Base-by-base conservation (phyloP, 805 yeast species). In the Kluyveromyces nonfermentans region DNA sequence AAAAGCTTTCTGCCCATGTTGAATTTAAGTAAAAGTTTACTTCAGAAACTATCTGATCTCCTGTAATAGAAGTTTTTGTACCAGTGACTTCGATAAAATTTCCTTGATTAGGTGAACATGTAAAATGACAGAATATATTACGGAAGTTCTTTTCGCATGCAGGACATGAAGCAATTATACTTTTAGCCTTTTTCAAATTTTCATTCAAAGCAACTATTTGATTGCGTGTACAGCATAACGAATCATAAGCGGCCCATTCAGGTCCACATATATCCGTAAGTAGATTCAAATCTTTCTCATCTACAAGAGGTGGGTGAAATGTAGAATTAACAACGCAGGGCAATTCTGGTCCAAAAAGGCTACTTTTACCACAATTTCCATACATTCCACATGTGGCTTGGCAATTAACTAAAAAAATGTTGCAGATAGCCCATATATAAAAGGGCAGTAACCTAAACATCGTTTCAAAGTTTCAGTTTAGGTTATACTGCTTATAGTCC, bases 61-160 rank as follows among this genome's bases (percentile, higher is more conserved):
- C 54, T 4, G 59, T 57, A 17, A 69, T 71, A 4, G 63, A 55
- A 9, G 34, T 38, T 31, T 48, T 52, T 0, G 77, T 73, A 10
- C 63, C 59, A 0, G 85, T 78, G 18, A 90, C 77, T 51, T 85
- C 74, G 10, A 88, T 72, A 63, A 87, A 90, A 10, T 67, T 62
- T 0, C 86, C 72, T 63, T 90, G 97, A 53, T 84, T 68, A 0
- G 96, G 81, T 3, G 96, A 84, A 63, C 98, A 90, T 1, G 96
- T 83, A 63, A 93, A 88, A 34, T 80, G 78, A 66, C 90, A 93
- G 57, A 87, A 87, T 51, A 89, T 70, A 54, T 82, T 84, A 55
- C 77, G 77, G 62, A 90, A 90, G 68, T 90, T 90, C 62, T 78
- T 79, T 45, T 75, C 70, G 61, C 98, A 90, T 0, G 98, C 97